Conservation (phyloP, 2,329 filamentous ascomycete genomes). For the Xylaria arbuscula region DNA sequence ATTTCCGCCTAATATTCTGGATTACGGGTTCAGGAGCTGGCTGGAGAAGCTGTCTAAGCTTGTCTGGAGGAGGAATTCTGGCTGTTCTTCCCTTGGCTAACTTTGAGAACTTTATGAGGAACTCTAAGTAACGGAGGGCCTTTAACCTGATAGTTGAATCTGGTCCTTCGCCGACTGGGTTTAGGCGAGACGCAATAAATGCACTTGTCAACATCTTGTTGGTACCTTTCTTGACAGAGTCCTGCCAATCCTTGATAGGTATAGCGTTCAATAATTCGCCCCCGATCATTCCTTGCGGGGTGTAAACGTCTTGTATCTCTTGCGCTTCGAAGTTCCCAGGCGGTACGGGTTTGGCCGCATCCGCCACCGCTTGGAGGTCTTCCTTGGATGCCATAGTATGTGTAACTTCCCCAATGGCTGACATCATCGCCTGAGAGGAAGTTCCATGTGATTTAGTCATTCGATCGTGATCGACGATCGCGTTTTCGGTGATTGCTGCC, state of each 20-base stretch:
- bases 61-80: conserved; percentile 69
- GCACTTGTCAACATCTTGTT: conserved; percentile 67
- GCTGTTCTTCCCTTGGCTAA: conserved; percentile 60
- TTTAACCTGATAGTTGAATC: conserved; percentile 65
- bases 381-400: conserved; percentile 74
- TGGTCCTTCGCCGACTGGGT: conserved; percentile 63
- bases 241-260: conserved; percentile 79
- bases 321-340: conserved; percentile 74
- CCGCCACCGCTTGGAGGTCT: conserved; percentile 71
- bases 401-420: conserved; percentile 70
- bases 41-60: conserved; percentile 67
- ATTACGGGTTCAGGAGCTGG: conserved; percentile 71
- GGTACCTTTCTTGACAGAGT: conserved; percentile 69
- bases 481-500: conserved; percentile 68
- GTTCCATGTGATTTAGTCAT: conserved; percentile 64
- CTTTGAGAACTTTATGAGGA: conserved; percentile 66
- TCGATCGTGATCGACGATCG: conserved; percentile 62
- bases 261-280: conserved; percentile 73
- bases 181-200: conserved; percentile 74
- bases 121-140: conserved; percentile 69
- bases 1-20: conserved; percentile 75
- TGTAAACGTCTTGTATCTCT: conserved; percentile 78
- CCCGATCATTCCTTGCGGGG: conserved; percentile 73
- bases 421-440: conserved; percentile 69
- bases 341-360: conserved; percentile 78